Evolutionary conservation across 495 filamentous ascomycete species (phyloP), one percentile per base, ranked within the genome.

Genomic region (Entonaema liquescens): DNA sequence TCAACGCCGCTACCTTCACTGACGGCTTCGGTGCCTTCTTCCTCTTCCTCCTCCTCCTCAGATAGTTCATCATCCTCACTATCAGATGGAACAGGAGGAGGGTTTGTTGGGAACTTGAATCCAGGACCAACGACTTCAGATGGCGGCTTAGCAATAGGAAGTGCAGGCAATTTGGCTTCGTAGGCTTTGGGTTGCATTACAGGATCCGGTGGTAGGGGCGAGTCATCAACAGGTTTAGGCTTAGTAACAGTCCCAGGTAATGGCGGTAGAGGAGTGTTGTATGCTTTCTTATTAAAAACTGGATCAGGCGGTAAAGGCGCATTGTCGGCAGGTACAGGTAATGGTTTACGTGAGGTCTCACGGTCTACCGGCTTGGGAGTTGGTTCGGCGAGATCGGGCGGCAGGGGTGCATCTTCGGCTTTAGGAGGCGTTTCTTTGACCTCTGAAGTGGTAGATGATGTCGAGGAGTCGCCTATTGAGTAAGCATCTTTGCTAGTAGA

Each of bases 401-500:
- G 90, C 5, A 92, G 68, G 12, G 89, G 89, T 17, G 84, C 85
- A 40, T 89, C 83, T 21, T 85, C 82, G 11, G 79, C 73, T 11
- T 72, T 69, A 3, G 67, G 31, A 23, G 74, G 55, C 64, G 64
- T 80, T 56, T 65, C 72, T 72, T 60, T 74, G 60, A 50, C 59
- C 59, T 73, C 57, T 25, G 82, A 77, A 17, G 78, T 79, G 26
- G 76, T 77, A 58, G 91, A 91, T 17, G 90, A 92, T 61, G 85
- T 84, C 6, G 91, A 91, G 26, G 90, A 89, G 59, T 93, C 90
- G 28, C 89, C 88, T 59, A 89, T 79, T 33, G 83, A 82, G 78
- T 89, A 92, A 50, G 75, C 82, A 65, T 83, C 82, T 81, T 89
- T 90, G 81, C 88, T 93, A 21, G 90, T 92, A 47, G 91, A 77